A percentile compares a stretch with the other conserved stretches of the same genome.
Evolutionary conservation across 768 basidiomycete genomes (phyloP).

Genomic region (Amanita pseudoporphyria): DNA sequence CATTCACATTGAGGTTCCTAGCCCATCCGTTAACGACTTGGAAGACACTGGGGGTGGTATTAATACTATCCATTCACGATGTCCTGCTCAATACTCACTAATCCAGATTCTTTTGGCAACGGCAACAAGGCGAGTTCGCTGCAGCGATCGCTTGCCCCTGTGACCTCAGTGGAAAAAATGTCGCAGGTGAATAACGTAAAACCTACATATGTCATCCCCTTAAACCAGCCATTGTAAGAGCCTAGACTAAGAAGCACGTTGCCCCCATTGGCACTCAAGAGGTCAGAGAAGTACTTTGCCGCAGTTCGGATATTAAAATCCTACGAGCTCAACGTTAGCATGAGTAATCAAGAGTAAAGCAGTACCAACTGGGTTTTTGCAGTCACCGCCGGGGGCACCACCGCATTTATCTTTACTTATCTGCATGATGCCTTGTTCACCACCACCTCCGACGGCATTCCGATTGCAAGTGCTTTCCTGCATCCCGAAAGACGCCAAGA

Average conservation of each 20-base stretch:
- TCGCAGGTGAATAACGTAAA: background rate
- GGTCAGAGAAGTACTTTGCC: slow-evolving; percentile 46
- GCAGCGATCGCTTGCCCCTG: slow-evolving; percentile 53
- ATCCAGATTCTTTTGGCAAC: slow-evolving; percentile 78
- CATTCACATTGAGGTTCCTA: slow-evolving; percentile 47
- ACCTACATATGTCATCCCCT: slow-evolving; percentile 48
- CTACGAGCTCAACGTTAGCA: slow-evolving; percentile 20
- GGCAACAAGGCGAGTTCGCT: slow-evolving; percentile 42
- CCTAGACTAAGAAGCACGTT: slow-evolving; percentile 53
- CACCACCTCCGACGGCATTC: slow-evolving; percentile 55
- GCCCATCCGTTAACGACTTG: slow-evolving; percentile 71
- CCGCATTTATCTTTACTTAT: slow-evolving; percentile 71
- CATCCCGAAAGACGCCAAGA: slow-evolving; percentile 83
- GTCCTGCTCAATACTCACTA: slow-evolving; percentile 42
- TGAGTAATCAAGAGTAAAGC: background rate
- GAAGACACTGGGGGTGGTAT: slow-evolving; percentile 35
- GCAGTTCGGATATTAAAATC: slow-evolving; percentile 68
- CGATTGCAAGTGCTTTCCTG: slow-evolving; percentile 74
- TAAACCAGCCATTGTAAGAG: slow-evolving; percentile 67
- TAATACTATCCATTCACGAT: slow-evolving; percentile 2
- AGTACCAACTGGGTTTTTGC: slow-evolving; percentile 32
- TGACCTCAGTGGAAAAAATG: slow-evolving; percentile 5
- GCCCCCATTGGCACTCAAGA: slow-evolving; percentile 37
- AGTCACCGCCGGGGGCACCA: slow-evolving; percentile 39
- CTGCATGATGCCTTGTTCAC: slow-evolving; percentile 87